Percentiles rank a stretch among this genome's conserved stretches.
Conservation (phyloP, 1,284 basidiomycete genomes). For the Cryptococcus neoformans region DNA sequence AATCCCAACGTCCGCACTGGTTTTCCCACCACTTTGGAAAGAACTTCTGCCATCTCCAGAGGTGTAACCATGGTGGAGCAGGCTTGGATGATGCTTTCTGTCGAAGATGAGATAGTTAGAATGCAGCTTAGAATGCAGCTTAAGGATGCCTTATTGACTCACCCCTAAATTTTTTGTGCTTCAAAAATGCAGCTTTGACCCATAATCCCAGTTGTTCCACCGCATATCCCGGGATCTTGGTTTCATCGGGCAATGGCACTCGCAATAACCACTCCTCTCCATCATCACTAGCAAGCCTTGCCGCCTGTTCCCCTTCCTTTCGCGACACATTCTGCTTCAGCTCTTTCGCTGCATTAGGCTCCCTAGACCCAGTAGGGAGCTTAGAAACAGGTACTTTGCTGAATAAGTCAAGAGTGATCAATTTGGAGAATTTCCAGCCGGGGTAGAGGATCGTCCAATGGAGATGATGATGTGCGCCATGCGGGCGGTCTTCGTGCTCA, state of each 20-base stretch:
- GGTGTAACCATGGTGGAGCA: constrained; percentile 24
- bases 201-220: constrained; percentile 38
- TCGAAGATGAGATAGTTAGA: too few species aligned
- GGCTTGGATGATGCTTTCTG: constrained; percentile 17
- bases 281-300: background rate
- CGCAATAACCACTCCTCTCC: constrained; percentile 17
- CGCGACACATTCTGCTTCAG: background rate
- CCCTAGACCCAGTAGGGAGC: background rate
- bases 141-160: constrained; percentile 1
- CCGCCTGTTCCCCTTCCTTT: too few species aligned
- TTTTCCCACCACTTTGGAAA: constrained; percentile 19
- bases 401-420: background rate
- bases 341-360: background rate
- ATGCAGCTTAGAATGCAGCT: background rate
- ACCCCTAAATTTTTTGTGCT: constrained; percentile 32
- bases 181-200: constrained; percentile 31
- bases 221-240: constrained; percentile 25
- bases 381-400: background rate
- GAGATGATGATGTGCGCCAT: background rate
- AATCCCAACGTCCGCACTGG: constrained; percentile 25
- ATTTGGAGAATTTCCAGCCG: constrained; percentile 3
- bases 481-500: background rate
- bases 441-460: constrained; percentile 1
- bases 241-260: constrained; percentile 30
- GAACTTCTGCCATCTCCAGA: constrained; percentile 18